These are phyloP conservation scores for Chytridium lagenaria DNA, from an alignment of 371 early-diverging fungal genomes.

Conservation along the genomic window DNA sequence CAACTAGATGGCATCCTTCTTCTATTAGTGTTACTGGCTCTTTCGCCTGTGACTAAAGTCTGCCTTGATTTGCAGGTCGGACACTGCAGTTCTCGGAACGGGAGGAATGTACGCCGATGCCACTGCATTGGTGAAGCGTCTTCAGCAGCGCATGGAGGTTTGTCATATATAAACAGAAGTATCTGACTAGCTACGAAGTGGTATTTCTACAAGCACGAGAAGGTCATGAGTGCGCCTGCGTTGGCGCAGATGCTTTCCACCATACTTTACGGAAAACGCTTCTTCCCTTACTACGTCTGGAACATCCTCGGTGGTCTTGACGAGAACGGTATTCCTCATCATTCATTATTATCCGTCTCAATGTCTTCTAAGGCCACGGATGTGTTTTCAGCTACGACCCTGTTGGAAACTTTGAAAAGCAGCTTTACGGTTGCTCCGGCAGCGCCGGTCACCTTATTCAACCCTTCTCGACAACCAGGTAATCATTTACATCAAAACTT, in stretches of 20 bases:
- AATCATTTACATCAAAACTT: constrained; percentile 14
- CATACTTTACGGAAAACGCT: constrained; percentile 92
- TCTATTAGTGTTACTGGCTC: no score
- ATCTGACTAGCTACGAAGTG: constrained; percentile 57
- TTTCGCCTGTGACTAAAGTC: no score
- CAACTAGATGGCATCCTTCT: no score
- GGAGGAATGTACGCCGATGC: constrained; percentile 97
- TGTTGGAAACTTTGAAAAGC: constrained; percentile 93
- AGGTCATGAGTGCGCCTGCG: constrained; percentile 83
- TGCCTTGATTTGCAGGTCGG: constrained; percentile 65
- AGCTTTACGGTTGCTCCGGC: constrained; percentile 83
- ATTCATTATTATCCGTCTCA: background rate
- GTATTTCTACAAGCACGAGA: constrained; percentile 92
- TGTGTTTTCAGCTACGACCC: constrained; percentile 96
- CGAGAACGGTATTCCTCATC: constrained; percentile 65
- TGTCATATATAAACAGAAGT: constrained; percentile 10
- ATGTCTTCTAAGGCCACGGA: constrained; percentile 70
- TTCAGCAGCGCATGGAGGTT: constrained; percentile 91
- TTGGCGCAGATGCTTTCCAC: constrained; percentile 96
- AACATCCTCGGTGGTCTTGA: constrained; percentile 94
- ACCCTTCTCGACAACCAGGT: constrained; percentile 99
- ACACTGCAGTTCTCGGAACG: constrained; percentile 85
- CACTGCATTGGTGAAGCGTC: constrained; percentile 80
- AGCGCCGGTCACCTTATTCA: constrained; percentile 93
- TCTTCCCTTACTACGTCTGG: constrained; percentile 98